Conservation (phyloP, 23 red algal genomes). For the Agarophyton chilense region DNA sequence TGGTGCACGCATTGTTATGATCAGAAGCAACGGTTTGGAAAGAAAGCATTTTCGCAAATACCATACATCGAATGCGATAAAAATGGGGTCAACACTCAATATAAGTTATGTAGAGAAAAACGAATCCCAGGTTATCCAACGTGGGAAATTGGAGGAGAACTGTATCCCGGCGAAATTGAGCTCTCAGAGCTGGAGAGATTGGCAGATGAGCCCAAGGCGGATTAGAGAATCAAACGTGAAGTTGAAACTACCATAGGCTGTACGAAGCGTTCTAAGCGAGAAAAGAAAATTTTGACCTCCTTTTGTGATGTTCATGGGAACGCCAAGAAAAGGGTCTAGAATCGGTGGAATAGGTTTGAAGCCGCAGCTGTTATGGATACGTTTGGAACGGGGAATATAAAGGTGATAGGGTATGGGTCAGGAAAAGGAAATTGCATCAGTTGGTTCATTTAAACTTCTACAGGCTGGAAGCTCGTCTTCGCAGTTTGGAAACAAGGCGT, state of each 20-base stretch:
- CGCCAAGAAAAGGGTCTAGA: too few relatives aligned
- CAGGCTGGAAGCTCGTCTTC: background rate
- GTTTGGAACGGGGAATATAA: background rate
- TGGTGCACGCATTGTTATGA: constrained; percentile 98
- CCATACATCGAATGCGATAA: constrained; percentile 94
- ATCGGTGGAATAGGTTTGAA: too few relatives aligned
- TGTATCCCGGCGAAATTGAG: constrained; percentile 89
- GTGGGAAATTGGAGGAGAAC: constrained; percentile 94
- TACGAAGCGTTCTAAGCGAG: too few relatives aligned
- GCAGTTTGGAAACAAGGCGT: constrained; percentile 22
- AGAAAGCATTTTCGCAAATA: constrained; percentile 81
- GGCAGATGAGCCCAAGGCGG: constrained; percentile 33
- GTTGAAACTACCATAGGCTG: too few relatives aligned
- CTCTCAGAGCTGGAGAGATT: constrained; percentile 82
- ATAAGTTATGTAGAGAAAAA: constrained; percentile 86
- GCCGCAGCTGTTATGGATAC: background rate
- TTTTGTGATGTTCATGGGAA: too few relatives aligned
- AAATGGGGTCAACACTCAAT: constrained; percentile 76
- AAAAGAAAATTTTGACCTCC: too few relatives aligned
- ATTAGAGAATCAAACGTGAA: background rate
- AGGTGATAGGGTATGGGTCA: background rate
- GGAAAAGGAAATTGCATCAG: background rate
- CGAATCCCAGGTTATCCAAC: constrained; percentile 97
- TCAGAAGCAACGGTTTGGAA: constrained; percentile 92
- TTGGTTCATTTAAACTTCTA: background rate